Conservation (phyloP, 2,329 filamentous ascomycete species). For the Mollisia scopiformis region DNA sequence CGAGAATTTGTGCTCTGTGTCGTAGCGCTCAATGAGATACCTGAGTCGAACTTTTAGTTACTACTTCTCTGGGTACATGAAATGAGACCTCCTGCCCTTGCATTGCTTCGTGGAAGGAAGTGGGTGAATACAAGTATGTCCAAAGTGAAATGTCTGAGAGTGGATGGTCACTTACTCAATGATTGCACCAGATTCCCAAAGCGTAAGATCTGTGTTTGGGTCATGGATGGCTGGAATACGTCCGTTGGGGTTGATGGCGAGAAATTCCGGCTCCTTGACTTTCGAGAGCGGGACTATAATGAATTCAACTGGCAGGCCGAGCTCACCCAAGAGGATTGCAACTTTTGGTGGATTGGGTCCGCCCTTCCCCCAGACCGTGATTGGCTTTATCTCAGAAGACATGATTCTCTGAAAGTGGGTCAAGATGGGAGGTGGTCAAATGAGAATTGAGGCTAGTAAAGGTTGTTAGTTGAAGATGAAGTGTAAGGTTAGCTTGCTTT, state of each 20-base stretch:
- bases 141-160: too few relatives aligned
- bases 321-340: constrained; percentile 47
- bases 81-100: too few relatives aligned
- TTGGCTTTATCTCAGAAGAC: constrained; percentile 13
- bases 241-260: constrained; percentile 36
- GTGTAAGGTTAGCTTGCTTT: neutral
- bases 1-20: constrained; percentile 41
- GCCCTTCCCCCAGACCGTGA: constrained; percentile 17
- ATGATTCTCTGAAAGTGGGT: neutral
- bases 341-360: constrained; percentile 40
- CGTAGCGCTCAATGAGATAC: constrained; percentile 42
- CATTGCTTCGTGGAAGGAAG: too few relatives aligned
- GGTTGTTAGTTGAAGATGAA: too few relatives aligned
- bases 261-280: constrained; percentile 44
- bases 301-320: constrained; percentile 43
- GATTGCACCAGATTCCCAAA: constrained; percentile 51
- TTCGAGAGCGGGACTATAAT: constrained; percentile 40
- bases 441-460: too few relatives aligned
- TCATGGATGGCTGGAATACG: constrained; percentile 39
- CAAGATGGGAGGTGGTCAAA: too few relatives aligned
- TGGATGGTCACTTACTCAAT: constrained; percentile 40
- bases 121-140: too few relatives aligned
- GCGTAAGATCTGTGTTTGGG: constrained; percentile 43
- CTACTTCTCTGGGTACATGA: too few relatives aligned
- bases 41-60: neutral